Evolutionary conservation across 129 eudicot species (phyloP).

Genomic region (Cynara cardunculus): DNA sequence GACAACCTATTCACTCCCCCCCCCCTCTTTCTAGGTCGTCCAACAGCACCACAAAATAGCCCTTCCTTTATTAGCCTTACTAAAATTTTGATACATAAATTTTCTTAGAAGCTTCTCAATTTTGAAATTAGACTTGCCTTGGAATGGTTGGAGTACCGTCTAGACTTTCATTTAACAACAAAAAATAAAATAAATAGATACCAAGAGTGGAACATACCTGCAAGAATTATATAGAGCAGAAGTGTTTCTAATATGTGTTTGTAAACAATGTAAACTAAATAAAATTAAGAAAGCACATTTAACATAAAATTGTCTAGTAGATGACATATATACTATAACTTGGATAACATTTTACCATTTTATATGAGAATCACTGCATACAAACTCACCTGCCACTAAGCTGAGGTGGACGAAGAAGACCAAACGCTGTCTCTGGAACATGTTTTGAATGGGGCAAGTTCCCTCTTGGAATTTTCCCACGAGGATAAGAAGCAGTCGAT

Average conservation of each 20-base stretch:
- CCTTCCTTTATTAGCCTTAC: no score
- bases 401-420: slow-evolving; percentile 85
- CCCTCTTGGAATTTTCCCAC: slow-evolving; percentile 76
- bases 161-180: background rate
- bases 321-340: background rate
- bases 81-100: no score
- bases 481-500: slow-evolving; percentile 37
- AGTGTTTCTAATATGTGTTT: background rate
- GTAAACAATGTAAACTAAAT: background rate
- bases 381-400: slow-evolving; percentile 79
- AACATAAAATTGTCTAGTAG: background rate
- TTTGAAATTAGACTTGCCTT: no score
- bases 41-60: no score
- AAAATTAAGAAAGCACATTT: background rate
- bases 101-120: no score
- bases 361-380: slow-evolving; percentile 2
- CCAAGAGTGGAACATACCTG: background rate
- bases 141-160: background rate
- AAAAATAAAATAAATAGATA: background rate
- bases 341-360: background rate
- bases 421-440: slow-evolving; percentile 51
- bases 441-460: slow-evolving; percentile 49
- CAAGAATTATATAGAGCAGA: background rate
- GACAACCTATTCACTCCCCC: no score
- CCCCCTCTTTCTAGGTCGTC: no score